phyloP scores from a whole-genome alignment of 1,139 yeast genomes.

The Suhomyces choctaworum region DNA sequence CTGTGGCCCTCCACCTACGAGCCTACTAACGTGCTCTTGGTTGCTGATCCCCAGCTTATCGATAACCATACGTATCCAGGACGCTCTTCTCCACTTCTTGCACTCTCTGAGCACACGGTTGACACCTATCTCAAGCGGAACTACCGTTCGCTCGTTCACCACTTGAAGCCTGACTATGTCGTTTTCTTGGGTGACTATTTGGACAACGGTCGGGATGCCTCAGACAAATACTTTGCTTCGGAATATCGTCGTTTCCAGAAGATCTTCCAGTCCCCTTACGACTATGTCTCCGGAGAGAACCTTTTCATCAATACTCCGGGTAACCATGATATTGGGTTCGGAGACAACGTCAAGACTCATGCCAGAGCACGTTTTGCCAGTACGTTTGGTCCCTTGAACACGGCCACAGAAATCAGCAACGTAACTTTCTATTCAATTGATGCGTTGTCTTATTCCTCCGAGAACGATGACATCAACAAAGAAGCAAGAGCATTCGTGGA shows the following conservation, averaged over 20 bases:
- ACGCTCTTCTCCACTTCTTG: constrained; percentile 34
- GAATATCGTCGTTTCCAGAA: constrained; percentile 41
- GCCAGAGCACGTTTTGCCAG: constrained; percentile 40
- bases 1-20: constrained; percentile 29
- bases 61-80: constrained; percentile 54
- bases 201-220: constrained; percentile 52
- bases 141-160: constrained; percentile 38
- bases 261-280: constrained; percentile 31
- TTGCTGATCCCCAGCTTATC: constrained; percentile 51
- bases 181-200: constrained; percentile 55
- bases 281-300: constrained; percentile 26
- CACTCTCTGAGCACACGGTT: constrained; percentile 49
- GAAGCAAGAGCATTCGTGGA: constrained; percentile 35
- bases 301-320: constrained; percentile 48
- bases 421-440: constrained; percentile 51
- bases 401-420: constrained; percentile 27
- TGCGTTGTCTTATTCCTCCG: constrained; percentile 44
- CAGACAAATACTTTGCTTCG: constrained; percentile 38
- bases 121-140: constrained; percentile 51
- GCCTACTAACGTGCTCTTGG: constrained; percentile 30
- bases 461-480: constrained; percentile 25
- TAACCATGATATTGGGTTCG: constrained; percentile 60
- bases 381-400: constrained; percentile 46
- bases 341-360: constrained; percentile 42
- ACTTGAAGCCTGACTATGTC: constrained; percentile 45